Conservation (phyloP, 2,329 filamentous ascomycete genomes). For the Alternaria longipes region DNA sequence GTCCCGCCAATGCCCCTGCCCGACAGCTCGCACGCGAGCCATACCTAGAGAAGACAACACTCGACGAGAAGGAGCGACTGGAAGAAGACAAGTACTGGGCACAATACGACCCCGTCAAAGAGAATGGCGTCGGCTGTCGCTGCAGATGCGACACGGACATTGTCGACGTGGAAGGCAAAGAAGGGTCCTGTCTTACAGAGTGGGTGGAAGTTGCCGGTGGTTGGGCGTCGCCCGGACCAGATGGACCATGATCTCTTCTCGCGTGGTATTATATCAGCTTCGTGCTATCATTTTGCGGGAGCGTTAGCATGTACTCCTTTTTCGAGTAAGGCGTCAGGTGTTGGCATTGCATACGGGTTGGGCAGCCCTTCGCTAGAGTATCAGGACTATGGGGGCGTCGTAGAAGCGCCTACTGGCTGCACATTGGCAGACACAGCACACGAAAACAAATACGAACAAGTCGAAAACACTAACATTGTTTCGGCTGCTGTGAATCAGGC, state of each 20-base stretch:
- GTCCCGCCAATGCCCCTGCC: conserved; percentile 91
- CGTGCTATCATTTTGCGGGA: conserved; percentile 33
- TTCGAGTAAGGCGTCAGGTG: conserved; percentile 33
- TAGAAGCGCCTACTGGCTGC: conserved; percentile 8
- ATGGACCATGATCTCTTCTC: conserved; percentile 18
- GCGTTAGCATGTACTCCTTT: conserved; percentile 27
- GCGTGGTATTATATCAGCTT: conserved; percentile 27
- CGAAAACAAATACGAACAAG: conserved; percentile 17
- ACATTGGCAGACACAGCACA: conserved; percentile 3
- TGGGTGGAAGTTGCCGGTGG: conserved; percentile 98
- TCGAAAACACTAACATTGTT: neutral
- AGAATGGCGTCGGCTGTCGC: conserved; percentile 95
- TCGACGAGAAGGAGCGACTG: conserved; percentile 81
- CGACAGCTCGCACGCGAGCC: conserved; percentile 83
- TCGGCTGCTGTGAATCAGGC: neutral
- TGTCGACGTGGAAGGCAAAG: conserved; percentile 96
- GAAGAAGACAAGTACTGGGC: conserved; percentile 99
- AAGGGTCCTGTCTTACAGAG: conserved; percentile 91
- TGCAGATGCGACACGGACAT: conserved; percentile 98
- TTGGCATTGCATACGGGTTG: conserved; percentile 31
- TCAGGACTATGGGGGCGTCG: conserved; percentile 22
- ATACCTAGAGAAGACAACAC: conserved; percentile 81
- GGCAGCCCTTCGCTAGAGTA: conserved; percentile 16
- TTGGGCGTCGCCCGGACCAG: conserved; percentile 70
- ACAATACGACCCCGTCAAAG: conserved; percentile 82